Conservation (phyloP, 1,139 yeast species). For the Martiniozyma asiatica region DNA sequence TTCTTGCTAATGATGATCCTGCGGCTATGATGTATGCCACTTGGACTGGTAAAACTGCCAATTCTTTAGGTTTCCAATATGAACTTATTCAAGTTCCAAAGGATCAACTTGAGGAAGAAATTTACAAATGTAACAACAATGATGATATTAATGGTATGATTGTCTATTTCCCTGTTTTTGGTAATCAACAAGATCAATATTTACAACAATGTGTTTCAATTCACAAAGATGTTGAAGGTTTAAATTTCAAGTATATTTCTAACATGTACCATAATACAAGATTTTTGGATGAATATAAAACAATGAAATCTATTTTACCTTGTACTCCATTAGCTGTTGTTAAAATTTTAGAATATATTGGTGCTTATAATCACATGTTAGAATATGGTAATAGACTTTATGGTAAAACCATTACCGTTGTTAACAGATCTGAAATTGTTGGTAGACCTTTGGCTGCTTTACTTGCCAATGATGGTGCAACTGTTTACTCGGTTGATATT, state of each 20-base stretch:
- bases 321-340: conserved; percentile 95
- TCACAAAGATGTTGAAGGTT: conserved; percentile 92
- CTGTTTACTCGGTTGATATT: conserved; percentile 83
- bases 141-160: conserved; percentile 77
- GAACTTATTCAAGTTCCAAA: conserved; percentile 60
- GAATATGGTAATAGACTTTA: conserved; percentile 86
- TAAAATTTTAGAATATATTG: conserved; percentile 80
- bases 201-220: conserved; percentile 79
- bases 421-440: conserved; percentile 90
- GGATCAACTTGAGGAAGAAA: conserved; percentile 74
- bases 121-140: conserved; percentile 73
- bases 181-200: conserved; percentile 89
- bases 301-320: conserved; percentile 77
- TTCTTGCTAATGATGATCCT: conserved; percentile 85
- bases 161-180: conserved; percentile 98
- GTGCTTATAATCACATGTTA: conserved; percentile 70
- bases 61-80: conserved; percentile 72
- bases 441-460: conserved; percentile 96
- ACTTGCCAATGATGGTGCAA: conserved; percentile 94
- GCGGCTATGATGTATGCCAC: conserved; percentile 92
- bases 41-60: conserved; percentile 91
- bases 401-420: conserved; percentile 83
- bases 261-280: conserved; percentile 90
- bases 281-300: conserved; percentile 52
- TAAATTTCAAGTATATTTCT: conserved; percentile 81